Base-by-base conservation (phyloP, 1,284 basidiomycete species). In the Moniliophthora roreri region DNA sequence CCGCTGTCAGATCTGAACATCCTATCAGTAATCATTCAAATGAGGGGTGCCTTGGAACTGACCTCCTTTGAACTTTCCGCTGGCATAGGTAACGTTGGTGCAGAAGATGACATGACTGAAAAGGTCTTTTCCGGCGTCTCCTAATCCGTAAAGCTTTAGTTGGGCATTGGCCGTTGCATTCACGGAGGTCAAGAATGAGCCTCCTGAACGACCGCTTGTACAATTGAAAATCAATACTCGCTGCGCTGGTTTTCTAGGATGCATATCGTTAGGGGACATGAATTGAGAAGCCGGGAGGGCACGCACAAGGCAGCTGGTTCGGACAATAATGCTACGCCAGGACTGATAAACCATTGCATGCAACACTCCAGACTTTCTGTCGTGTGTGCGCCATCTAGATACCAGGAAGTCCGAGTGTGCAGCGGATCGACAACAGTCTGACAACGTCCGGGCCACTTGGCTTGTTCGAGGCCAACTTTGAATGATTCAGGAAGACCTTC, bases 361-460 rank as follows among this genome's bases (percentile, higher is more conserved):
- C 95, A 96, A 55, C 86, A 92, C 42, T 82, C 79, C 26, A 99
- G 76, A 63, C 93, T 97, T 67, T 99, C 97, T 11, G 83, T 73
- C 0, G 97, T 99, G 68, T 99, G 97, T 11, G 96, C 95, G 1
- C 97, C 97, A 67, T 99, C 97, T 21, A 99, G 75, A 68, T 88
- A 93, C 94, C 95, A 99, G 1, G 83, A 91, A 9, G 82, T 75
- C 4, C 66, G 63, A 2, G 66, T 38, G 49, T 75, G 64, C 16
- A 58, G 65, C 1, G 85, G 84, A 59, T 93, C 89, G 2, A 61
- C 56, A 6, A 97, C 84, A 1, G 80, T 82, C 70, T 99, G 97
- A 68, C 97, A 99, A 39, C 97, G 83, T n/a, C 97, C 97, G 2
- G 97, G 96, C 96, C 96, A 99, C 55, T 78, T 82, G 0, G 95